A percentile compares a stretch with the other conserved stretches of the same genome.
These are phyloP conservation scores for Yamadazyma sp. DNA, from an alignment of 805 yeast genomes.

Conservation along the genomic window DNA sequence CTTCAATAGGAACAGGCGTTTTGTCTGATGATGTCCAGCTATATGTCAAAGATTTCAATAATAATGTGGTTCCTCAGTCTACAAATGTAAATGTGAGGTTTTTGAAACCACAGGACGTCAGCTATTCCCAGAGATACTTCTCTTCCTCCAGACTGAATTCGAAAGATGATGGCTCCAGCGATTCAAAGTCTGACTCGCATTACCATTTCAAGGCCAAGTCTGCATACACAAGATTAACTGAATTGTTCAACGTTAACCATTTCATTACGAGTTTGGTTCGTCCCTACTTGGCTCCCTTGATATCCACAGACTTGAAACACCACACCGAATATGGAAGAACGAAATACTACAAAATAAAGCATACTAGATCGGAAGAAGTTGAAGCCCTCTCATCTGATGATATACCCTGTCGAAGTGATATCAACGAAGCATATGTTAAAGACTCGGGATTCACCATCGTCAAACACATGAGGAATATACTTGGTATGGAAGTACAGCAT, in stretches of 20 bases:
- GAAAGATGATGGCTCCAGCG: constrained; percentile 15
- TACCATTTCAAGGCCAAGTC: constrained; percentile 32
- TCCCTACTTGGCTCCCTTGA: constrained; percentile 88
- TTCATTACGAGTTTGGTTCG: constrained; percentile 88
- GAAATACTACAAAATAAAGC: constrained; percentile 19
- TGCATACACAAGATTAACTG: constrained; percentile 87
- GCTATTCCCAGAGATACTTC: constrained; percentile 47
- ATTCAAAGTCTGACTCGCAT: constrained; percentile 16
- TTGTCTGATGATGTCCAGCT: constrained; percentile 54
- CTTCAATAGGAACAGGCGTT: constrained; percentile 76
- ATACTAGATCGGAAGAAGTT: constrained; percentile 25
- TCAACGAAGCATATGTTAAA: constrained; percentile 27
- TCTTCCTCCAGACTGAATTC: constrained; percentile 15
- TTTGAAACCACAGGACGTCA: constrained; percentile 46
- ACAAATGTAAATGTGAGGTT: constrained; percentile 44
- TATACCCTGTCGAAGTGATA: constrained; percentile 8
- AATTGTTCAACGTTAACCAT: constrained; percentile 91
- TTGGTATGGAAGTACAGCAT: constrained; percentile 80
- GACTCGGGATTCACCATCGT: constrained; percentile 33
- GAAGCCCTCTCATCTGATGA: constrained; percentile 15
- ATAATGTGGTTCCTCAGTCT: constrained; percentile 52
- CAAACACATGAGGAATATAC: constrained; percentile 48
- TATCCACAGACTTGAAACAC: constrained; percentile 80
- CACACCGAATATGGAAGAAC: constrained; percentile 44
- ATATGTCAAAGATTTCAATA: constrained; percentile 62